Conservation (phyloP, 1,284 basidiomycete genomes). For the Peniophora sp. region DNA sequence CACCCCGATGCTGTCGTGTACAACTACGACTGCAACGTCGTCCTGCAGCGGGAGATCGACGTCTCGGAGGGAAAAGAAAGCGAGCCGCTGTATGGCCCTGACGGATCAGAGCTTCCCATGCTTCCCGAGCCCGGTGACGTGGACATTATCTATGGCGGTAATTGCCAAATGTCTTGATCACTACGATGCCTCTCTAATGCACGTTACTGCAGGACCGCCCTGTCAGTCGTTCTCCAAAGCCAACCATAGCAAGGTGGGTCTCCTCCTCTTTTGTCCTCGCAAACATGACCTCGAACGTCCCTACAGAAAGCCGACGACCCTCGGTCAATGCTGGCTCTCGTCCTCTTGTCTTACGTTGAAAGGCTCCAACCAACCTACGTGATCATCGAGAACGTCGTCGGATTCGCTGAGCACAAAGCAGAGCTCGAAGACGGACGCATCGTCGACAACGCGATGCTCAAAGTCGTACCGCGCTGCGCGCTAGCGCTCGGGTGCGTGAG, state of each 20-base stretch:
- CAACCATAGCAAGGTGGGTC: slow-evolving; percentile 47
- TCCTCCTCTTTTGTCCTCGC: too few species aligned
- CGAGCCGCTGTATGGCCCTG: slow-evolving; percentile 29
- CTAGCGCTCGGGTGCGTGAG: slow-evolving; percentile 60
- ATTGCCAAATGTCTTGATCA: slow-evolving; percentile 13
- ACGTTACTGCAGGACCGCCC: slow-evolving; percentile 48
- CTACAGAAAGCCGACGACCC: slow-evolving; percentile 48
- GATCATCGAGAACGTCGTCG: slow-evolving; percentile 63
- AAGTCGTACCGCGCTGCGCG: slow-evolving; percentile 41
- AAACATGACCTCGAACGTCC: too few species aligned
- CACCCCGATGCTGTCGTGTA: slow-evolving; percentile 51
- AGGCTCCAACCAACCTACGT: slow-evolving; percentile 56
- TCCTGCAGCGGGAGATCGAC: slow-evolving; percentile 52
- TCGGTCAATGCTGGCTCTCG: too few species aligned
- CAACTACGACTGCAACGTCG: slow-evolving; percentile 51
- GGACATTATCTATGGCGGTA: slow-evolving; percentile 68
- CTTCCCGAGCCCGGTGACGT: slow-evolving; percentile 54
- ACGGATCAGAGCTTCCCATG: slow-evolving; percentile 23
- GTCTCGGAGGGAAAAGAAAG: slow-evolving; percentile 31
- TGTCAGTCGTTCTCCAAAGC: slow-evolving; percentile 62
- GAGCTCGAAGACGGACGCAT: slow-evolving; percentile 14
- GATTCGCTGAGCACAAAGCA: slow-evolving; percentile 41
- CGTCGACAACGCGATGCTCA: slow-evolving; percentile 11
- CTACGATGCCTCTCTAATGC: not conserved
- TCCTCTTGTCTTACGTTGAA: slow-evolving; percentile 54